phyloP scores from a whole-genome alignment of 495 filamentous ascomycete species.

The Xylaria flabelliformis region DNA sequence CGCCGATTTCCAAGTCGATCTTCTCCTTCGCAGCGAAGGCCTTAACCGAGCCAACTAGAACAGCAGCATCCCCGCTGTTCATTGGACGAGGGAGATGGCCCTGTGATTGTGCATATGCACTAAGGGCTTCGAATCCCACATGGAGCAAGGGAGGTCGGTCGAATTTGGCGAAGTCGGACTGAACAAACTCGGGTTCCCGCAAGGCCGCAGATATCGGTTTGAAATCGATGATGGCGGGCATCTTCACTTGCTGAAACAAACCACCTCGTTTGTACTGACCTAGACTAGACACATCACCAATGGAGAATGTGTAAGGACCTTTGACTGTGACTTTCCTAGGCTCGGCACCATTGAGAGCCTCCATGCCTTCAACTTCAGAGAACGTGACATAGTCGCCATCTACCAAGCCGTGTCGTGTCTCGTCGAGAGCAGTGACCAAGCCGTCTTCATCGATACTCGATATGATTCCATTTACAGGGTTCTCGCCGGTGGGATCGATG shows the following conservation, averaged over 20 bases:
- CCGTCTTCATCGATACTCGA: slow-evolving; percentile 88
- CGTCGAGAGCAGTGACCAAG: slow-evolving; percentile 91
- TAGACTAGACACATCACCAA: slow-evolving; percentile 88
- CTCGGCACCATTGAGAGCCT: slow-evolving; percentile 78
- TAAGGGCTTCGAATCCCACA: slow-evolving; percentile 89
- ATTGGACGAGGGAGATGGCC: slow-evolving; percentile 80
- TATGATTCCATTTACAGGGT: slow-evolving; percentile 84
- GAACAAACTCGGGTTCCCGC: slow-evolving; percentile 83
- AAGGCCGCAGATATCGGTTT: slow-evolving; percentile 76
- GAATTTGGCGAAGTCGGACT: slow-evolving; percentile 97
- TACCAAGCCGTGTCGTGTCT: slow-evolving; percentile 92
- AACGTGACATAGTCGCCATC: slow-evolving; percentile 98
- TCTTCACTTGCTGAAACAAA: slow-evolving; percentile 93
- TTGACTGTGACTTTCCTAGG: slow-evolving; percentile 92
- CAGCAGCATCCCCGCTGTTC: slow-evolving; percentile 80
- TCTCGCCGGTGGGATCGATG: slow-evolving; percentile 90
- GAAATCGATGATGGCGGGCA: slow-evolving; percentile 94
- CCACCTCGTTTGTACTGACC: slow-evolving; percentile 88
- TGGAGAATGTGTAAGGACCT: slow-evolving; percentile 95
- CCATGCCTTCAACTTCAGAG: slow-evolving; percentile 92
- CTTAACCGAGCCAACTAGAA: slow-evolving; percentile 75
- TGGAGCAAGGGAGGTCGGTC: slow-evolving; percentile 93
- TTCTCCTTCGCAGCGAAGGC: slow-evolving; percentile 74
- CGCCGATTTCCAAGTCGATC: slow-evolving; percentile 77
- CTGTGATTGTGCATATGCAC: slow-evolving; percentile 76